Base-by-base conservation (phyloP, 2,329 filamentous ascomycete genomes). In the Claviceps paspali region DNA sequence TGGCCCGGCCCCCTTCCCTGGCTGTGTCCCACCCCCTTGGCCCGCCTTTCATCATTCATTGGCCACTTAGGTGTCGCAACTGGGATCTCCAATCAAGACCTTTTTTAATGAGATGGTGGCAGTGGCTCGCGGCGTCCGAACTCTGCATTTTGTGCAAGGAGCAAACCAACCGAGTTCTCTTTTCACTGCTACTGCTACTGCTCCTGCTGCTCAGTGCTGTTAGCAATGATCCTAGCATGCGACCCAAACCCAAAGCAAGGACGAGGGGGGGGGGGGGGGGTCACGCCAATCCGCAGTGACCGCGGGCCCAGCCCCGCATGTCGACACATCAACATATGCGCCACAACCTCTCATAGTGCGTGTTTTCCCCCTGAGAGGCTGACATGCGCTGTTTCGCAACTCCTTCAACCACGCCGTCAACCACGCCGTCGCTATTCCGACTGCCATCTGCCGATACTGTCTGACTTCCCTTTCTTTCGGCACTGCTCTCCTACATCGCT, bases 321-420 rank as follows among this genome's bases (percentile, higher is more conserved):
- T n/a, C n/a, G n/a, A 8, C 21, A 22, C 21, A 8, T 17, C 29
- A 29, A 15, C 29, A 15, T 3, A 32, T 38, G 31, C 37, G 35
- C 35, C 35, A 37, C 35, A 36, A 24, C 36, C 17, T 38, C 24
- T 14, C 17, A 39, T 31, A 32, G 22, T 26, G 32, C 38, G 38
- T 27, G 33, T 27, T 31, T 31, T 12, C 12, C 22, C 32, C 28
- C 21, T 31, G 38, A 35, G 32, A 30, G 28, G 10, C 24, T 5
- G 15, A 24, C 26, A 24, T 35, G 9, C 26, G 23, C 15, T 24
- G 31, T 39, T 31, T 31, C 31, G 32, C 37, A 35, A 27, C 38
- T 39, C 38, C 27, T 35, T 21, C 38, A 35, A 26, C 12, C 28
- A 31, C 33, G 32, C 27, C 30, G 21, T 8, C 38, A 39, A 31